Conservation (phyloP, 1,284 basidiomycete genomes). For the Sanghuangporus sanghuang region DNA sequence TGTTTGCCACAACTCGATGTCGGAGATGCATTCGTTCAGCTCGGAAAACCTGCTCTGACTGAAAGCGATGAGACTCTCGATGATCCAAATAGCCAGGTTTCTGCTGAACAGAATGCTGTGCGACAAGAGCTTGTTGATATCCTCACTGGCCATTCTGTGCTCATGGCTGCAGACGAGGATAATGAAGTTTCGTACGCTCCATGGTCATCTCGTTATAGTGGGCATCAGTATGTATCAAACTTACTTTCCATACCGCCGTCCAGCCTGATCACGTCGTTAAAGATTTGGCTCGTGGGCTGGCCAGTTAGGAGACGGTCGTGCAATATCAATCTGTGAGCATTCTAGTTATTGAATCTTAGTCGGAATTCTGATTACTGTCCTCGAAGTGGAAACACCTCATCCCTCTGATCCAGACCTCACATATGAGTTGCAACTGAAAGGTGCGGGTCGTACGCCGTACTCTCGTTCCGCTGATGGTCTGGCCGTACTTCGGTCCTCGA, state of each 20-base stretch:
- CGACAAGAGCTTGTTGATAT: conserved; percentile 76
- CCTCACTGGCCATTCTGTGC: conserved; percentile 71
- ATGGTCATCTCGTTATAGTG: conserved; percentile 85
- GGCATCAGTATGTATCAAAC: conserved; percentile 56
- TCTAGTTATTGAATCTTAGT: neutral
- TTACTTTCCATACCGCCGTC: neutral
- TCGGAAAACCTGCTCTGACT: conserved; percentile 52
- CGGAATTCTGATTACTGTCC: neutral
- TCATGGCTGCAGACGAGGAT: conserved; percentile 46
- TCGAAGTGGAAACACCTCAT: conserved; percentile 72
- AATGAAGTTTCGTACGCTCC: conserved; percentile 62
- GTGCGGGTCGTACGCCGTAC: conserved; percentile 91
- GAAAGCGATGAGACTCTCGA: conserved; percentile 20
- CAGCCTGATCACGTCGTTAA: neutral
- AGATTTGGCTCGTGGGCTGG: conserved; percentile 88
- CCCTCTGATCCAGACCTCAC: conserved; percentile 49
- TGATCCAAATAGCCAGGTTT: conserved; percentile 24
- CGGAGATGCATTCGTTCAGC: conserved; percentile 68
- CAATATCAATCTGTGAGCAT: conserved; percentile 75
- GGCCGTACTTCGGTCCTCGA: conserved; percentile 86
- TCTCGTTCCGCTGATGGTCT: conserved; percentile 89
- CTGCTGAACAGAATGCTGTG: conserved; percentile 36
- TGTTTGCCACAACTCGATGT: conserved; percentile 84
- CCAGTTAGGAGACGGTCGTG: conserved; percentile 95
- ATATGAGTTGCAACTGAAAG: conserved; percentile 92